Evolutionary conservation across 2,329 filamentous ascomycete species (phyloP).

Genomic region (Aurifilum marmelostoma): DNA sequence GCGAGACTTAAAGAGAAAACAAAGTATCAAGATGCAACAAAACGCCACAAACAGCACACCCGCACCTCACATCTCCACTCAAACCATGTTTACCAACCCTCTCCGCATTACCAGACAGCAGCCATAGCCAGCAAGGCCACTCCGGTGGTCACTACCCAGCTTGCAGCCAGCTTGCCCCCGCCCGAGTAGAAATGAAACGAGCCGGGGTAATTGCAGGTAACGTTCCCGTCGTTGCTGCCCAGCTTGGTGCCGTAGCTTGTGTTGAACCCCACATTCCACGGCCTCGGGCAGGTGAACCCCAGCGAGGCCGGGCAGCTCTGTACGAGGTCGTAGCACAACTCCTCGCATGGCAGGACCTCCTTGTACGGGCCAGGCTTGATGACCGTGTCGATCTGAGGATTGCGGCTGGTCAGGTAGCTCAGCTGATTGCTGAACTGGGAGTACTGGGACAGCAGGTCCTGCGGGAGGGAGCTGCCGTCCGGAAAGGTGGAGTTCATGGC

Average conservation of each 20-base stretch:
- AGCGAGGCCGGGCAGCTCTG: constrained; percentile 80
- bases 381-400: constrained; percentile 68
- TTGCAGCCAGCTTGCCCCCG: constrained; percentile 31
- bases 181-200: constrained; percentile 55
- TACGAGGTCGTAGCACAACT: constrained; percentile 85
- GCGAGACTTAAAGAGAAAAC: background rate
- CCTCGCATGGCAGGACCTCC: constrained; percentile 85
- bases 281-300: constrained; percentile 73
- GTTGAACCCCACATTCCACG: constrained; percentile 45
- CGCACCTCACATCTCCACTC: too few species aligned
- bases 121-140: constrained; percentile 13
- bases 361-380: constrained; percentile 89
- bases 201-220: constrained; percentile 65
- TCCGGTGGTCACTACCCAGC: constrained; percentile 32
- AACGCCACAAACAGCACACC: background rate
- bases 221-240: constrained; percentile 29
- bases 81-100: background rate
- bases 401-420: constrained; percentile 62
- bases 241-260: constrained; percentile 48
- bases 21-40: background rate
- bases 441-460: constrained; percentile 37
- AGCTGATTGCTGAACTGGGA: constrained; percentile 35
- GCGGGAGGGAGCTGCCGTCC: constrained; percentile 62
- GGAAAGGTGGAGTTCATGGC: constrained; percentile 73
- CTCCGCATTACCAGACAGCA: constrained; percentile 15